Conservation (phyloP, 495 filamentous ascomycete genomes). For the Talaromyces ruber region DNA sequence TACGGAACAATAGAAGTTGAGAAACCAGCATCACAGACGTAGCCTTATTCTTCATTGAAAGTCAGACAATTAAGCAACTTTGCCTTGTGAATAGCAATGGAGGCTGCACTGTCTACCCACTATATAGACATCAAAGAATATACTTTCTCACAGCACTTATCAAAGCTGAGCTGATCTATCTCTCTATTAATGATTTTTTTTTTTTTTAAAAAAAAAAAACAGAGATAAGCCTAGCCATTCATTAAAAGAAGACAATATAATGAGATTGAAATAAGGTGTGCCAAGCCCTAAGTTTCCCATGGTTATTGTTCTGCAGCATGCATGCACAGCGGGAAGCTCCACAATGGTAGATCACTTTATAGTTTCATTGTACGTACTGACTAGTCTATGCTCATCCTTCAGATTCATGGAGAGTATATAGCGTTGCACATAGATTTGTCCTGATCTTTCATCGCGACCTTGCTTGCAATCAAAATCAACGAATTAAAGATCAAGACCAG, state of each 20-base stretch:
- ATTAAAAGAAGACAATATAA: background rate
- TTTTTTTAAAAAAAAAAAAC: no score
- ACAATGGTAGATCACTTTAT: background rate
- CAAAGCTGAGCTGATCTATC: background rate
- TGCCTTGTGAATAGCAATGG: background rate
- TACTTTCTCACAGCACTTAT: background rate
- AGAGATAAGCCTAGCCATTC: background rate
- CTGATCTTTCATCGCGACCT: background rate
- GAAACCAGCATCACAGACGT: background rate
- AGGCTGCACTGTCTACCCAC: background rate
- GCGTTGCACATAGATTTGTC: background rate
- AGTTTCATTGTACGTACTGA: background rate
- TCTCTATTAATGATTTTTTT: background rate
- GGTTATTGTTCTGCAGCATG: background rate
- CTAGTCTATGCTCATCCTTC: background rate
- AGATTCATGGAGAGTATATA: background rate
- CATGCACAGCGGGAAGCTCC: background rate
- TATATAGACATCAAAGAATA: background rate
- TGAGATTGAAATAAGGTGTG: slow-evolving; percentile 3
- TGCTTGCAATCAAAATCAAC: background rate
- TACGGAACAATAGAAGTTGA: background rate
- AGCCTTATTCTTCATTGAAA: background rate
- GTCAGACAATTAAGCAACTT: background rate
- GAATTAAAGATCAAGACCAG: background rate
- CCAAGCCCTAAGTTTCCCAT: background rate